Base-by-base conservation (phyloP, 2,329 filamentous ascomycete species). In the Exophiala calicioides region DNA sequence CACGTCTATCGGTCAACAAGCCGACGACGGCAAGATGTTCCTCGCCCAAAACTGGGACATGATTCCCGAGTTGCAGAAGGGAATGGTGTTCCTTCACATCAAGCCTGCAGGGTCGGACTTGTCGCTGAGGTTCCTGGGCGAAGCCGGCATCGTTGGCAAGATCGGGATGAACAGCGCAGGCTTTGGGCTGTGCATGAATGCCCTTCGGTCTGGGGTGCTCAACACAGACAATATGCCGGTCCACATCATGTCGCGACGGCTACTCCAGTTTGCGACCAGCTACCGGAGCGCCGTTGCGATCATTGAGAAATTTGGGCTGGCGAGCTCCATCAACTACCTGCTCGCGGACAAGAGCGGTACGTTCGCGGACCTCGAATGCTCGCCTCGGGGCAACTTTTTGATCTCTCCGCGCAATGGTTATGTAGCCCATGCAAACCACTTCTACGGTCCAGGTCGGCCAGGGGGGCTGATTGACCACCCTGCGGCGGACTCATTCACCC, bases 121-220 rank as follows among this genome's bases (percentile, higher is more conserved):
- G 8, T 23, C 18, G 8, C 54, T 79, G 53, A 61, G 73, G 29
- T 77, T 78, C 66, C 65, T 79, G 33, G 79, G 76, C 1, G 77
- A 80, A 57, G 45, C 70, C 13, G 77, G 77, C 4, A 68, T 79
- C 5, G 73, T 85, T 24, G 81, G 80, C 12, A 86, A 86, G 62
- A 84, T 85, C 15, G 82, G 82, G 0, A 69, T 85, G 54, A 86
- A 86, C 58, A 68, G 66, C n/a, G 59, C 62, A 0, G 80, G 81
- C 0, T 78, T 85, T 0, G 81, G 80, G 0, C 75, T 76, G 0
- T 77, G 76, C 32, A 67, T 85, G 6, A 85, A 85, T 50, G 82
- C 81, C 0, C 80, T 85, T 48, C 72, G 73, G 30, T 78, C 78
- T 3, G 69, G 72, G 2, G 80, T 79, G 1, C 73, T 82, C 36